Conservation (phyloP, 2,329 filamentous ascomycete species). For the Colletotrichum trifolii region DNA sequence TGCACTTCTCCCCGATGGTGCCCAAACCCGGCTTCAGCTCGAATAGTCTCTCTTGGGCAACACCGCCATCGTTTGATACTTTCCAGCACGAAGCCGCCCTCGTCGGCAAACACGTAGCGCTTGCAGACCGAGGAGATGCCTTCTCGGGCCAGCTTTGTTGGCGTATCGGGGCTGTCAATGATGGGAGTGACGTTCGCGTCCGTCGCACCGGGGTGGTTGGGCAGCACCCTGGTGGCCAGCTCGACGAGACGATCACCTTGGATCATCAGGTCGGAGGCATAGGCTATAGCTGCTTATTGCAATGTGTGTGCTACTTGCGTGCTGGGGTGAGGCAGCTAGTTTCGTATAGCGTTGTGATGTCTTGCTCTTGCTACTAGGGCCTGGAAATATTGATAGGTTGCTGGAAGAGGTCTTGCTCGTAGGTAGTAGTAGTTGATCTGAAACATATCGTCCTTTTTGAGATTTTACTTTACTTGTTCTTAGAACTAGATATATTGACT, state of each 20-base stretch:
- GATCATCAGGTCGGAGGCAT: conserved; percentile 10
- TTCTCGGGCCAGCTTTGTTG: background rate
- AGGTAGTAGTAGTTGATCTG: background rate
- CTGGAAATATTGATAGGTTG: conserved; percentile 13
- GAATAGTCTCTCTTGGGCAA: conserved; percentile 13
- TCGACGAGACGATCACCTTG: conserved; percentile 16
- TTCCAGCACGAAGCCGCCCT: background rate
- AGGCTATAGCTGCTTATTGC: conserved; percentile 1
- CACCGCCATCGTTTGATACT: background rate
- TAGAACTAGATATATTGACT: too few relatives aligned
- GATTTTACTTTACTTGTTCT: too few relatives aligned
- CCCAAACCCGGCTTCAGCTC: conserved; percentile 38
- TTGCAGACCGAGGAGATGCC: background rate
- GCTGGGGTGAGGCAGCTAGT: conserved; percentile 11
- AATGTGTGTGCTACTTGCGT: conserved; percentile 5
- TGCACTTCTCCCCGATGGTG: conserved; percentile 40
- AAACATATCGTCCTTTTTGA: too few relatives aligned
- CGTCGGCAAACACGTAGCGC: background rate
- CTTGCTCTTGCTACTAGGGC: conserved; percentile 10
- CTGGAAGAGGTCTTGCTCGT: conserved; percentile 19
- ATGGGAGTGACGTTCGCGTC: background rate
- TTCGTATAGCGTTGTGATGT: conserved; percentile 8
- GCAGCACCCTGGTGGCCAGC: background rate
- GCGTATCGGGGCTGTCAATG: background rate
- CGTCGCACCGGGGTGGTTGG: background rate